Evolutionary conservation across 78 protist genomes (phyloP).

Genomic region (Isochrysis galbana): DNA sequence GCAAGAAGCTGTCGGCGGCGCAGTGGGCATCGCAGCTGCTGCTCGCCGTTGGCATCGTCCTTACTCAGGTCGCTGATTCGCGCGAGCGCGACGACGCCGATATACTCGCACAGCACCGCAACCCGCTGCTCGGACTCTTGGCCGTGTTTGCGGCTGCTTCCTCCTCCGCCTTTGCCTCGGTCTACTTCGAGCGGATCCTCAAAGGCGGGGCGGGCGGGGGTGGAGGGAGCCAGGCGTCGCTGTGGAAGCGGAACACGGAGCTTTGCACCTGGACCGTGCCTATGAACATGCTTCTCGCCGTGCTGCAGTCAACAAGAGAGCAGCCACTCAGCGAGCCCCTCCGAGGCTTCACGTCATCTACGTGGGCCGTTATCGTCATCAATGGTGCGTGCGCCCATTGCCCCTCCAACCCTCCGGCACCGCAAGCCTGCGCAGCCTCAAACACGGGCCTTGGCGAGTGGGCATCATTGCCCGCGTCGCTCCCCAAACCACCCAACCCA

Average conservation of each 20-base stretch:
- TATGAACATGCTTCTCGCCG: not conserved
- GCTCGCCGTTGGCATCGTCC: not conserved
- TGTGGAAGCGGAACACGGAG: conserved; percentile 39
- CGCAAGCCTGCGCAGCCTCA: too few relatives aligned
- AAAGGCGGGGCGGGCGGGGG: not conserved
- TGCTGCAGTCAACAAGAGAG: not conserved
- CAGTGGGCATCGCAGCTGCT: not conserved
- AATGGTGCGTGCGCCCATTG: too few relatives aligned
- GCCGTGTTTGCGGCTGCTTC: not conserved
- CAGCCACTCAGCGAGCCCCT: not conserved
- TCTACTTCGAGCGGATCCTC: not conserved
- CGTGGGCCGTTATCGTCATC: not conserved
- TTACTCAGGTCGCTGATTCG: not conserved
- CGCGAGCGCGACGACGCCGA: not conserved
- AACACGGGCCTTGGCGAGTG: too few relatives aligned
- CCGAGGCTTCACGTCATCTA: not conserved
- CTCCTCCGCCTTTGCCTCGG: conserved; percentile 1
- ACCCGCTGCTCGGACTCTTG: not conserved
- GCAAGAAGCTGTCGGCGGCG: not conserved
- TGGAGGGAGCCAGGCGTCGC: not conserved
- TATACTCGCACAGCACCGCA: not conserved
- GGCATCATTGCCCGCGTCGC: too few relatives aligned
- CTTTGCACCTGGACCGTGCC: not conserved
- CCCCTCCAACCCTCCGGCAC: too few relatives aligned
- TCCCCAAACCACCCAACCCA: too few relatives aligned